These are phyloP conservation scores for Ustilago lituana DNA, from an alignment of 1,284 basidiomycete genomes.

Conservation along the genomic window DNA sequence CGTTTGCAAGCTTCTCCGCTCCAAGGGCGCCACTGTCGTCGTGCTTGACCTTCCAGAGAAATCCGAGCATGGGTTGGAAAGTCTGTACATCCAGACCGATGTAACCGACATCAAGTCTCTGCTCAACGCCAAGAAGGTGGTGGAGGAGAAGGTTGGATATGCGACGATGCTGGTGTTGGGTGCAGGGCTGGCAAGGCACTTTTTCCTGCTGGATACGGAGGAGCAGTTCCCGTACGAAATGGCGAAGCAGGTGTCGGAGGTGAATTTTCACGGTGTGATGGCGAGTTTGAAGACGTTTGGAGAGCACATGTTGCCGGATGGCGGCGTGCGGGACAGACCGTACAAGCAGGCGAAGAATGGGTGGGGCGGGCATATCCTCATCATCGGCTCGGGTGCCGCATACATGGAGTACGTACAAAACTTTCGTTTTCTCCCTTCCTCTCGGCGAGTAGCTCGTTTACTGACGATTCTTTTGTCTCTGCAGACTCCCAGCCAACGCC, in stretches of 20 bases:
- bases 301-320: constrained; percentile 53
- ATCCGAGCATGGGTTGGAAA: constrained; percentile 46
- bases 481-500: constrained; percentile 43
- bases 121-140: constrained; percentile 31
- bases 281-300: constrained; percentile 54
- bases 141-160: constrained; percentile 48
- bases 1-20: constrained; percentile 32
- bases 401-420: constrained; percentile 42
- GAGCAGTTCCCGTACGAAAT: constrained; percentile 39
- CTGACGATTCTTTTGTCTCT: not conserved
- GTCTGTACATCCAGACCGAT: constrained; percentile 45
- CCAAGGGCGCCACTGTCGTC: constrained; percentile 49
- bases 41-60: constrained; percentile 48
- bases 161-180: constrained; percentile 51
- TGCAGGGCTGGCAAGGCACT: constrained; percentile 49
- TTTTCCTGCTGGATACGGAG: constrained; percentile 51
- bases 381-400: constrained; percentile 51
- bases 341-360: constrained; percentile 45
- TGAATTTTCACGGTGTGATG: constrained; percentile 52
- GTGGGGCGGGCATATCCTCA: constrained; percentile 55
- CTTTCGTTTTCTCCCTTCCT: too few species aligned
- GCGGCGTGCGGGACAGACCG: constrained; percentile 34
- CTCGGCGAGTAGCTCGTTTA: too few species aligned
- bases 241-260: constrained; percentile 42
- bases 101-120: constrained; percentile 53